Conservation (phyloP, 169 alveolate species). For the Plasmodium inui region DNA sequence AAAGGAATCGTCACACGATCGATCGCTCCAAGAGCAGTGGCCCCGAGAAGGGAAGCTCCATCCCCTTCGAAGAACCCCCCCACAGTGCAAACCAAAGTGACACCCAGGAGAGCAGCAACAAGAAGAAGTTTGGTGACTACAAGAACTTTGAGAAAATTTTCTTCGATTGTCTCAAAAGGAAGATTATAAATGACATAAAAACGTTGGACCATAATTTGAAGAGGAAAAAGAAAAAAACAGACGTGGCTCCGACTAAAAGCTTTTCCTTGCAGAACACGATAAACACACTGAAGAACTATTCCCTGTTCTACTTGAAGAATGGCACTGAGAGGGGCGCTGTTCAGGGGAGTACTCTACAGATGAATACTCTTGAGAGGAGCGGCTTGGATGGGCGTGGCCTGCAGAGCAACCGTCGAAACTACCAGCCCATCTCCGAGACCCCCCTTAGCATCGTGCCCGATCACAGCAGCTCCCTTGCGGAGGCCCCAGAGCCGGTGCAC, state of each 20-base stretch:
- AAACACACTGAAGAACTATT: constrained; percentile 31
- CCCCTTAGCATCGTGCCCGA: background rate
- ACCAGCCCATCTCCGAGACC: background rate
- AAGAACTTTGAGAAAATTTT: constrained; percentile 44
- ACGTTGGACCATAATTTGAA: constrained; percentile 52
- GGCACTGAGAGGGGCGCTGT: background rate
- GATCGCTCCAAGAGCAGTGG: background rate
- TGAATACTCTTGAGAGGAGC: background rate
- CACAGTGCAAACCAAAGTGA: background rate
- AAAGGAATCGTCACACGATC: background rate
- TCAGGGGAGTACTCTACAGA: too few relatives aligned
- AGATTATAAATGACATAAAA: constrained; percentile 57
- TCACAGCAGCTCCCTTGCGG: background rate
- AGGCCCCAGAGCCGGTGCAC: background rate
- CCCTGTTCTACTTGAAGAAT: constrained; percentile 27
- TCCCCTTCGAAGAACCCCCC: background rate
- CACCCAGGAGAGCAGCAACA: background rate
- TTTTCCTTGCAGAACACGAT: constrained; percentile 57
- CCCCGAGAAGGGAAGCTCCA: background rate
- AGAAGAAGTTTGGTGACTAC: constrained; percentile 12
- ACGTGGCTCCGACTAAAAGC: background rate
- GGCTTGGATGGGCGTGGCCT: background rate
- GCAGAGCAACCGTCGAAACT: background rate
- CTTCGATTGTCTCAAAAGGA: constrained; percentile 43
- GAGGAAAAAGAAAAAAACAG: constrained; percentile 11